Conservation (phyloP, 2,329 filamentous ascomycete species). For the Stemphylium vesicarium region DNA sequence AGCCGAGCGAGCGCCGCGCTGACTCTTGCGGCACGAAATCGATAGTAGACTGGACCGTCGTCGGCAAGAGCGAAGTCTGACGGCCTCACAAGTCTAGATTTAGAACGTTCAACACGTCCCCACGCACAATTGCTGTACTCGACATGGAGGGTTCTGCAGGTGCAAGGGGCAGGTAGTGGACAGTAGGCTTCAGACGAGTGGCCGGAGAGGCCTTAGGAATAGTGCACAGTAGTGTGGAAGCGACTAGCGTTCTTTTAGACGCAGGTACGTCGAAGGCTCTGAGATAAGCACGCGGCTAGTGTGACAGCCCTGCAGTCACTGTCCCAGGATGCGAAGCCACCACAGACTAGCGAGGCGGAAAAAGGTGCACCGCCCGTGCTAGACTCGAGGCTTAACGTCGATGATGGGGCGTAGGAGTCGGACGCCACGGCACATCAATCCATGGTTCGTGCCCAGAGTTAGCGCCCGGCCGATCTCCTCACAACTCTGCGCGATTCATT, state of each 20-base stretch:
- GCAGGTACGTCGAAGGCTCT: slow-evolving; percentile 12
- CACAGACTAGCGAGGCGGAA: slow-evolving; percentile 1
- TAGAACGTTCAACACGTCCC: slow-evolving; percentile 9
- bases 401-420: not conserved
- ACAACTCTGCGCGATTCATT: not conserved
- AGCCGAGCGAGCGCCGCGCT: slow-evolving; percentile 9
- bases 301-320: slow-evolving; percentile 13
- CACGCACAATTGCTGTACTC: slow-evolving; percentile 1
- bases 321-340: slow-evolving; percentile 4
- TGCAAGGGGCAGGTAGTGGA: slow-evolving; percentile 9
- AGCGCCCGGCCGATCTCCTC: slow-evolving; percentile 17
- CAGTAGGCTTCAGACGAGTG: slow-evolving; percentile 4
- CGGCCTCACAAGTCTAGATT: slow-evolving; percentile 11
- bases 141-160: slow-evolving; percentile 8
- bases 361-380: not conserved
- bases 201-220: not conserved
- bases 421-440: slow-evolving; percentile 5
- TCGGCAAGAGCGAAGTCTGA: slow-evolving; percentile 11
- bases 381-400: slow-evolving; percentile 1
- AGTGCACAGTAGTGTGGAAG: slow-evolving; percentile 1
- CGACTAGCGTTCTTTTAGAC: slow-evolving; percentile 2
- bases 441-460: slow-evolving; percentile 3
- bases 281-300: slow-evolving; percentile 14
- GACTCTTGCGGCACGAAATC: slow-evolving; percentile 15
- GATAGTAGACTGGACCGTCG: slow-evolving; percentile 10